These are phyloP conservation scores for Boletus pseudo-olivaceus DNA, from an alignment of 768 basidiomycete species.

Conservation along the genomic window DNA sequence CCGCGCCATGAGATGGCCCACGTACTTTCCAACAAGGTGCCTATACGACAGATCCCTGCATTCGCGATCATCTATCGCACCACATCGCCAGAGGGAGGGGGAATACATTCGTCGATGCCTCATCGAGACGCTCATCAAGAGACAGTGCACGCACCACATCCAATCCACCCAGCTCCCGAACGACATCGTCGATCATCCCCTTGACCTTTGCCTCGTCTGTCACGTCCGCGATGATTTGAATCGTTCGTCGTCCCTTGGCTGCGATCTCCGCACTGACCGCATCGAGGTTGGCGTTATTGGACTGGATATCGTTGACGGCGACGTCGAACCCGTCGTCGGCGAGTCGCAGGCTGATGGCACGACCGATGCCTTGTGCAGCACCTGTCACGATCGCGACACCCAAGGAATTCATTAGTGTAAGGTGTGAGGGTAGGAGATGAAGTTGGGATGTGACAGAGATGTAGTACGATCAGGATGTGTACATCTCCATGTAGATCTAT, in stretches of 20 bases:
- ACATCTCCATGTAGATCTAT: not conserved
- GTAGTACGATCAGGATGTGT: not conserved
- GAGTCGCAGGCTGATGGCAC: constrained; percentile 44
- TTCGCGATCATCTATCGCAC: constrained; percentile 12
- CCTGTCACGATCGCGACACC: constrained; percentile 44
- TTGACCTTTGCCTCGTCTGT: constrained; percentile 4
- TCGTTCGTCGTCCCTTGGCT: not conserved
- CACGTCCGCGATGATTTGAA: not conserved
- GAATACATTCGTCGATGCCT: not conserved
- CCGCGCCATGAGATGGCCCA: not conserved
- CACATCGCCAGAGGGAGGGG: not conserved
- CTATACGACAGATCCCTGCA: constrained; percentile 7
- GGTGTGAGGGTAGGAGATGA: not conserved
- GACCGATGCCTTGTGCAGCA: constrained; percentile 46
- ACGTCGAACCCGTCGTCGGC: constrained; percentile 45
- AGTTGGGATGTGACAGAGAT: not conserved
- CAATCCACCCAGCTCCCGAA: constrained; percentile 7
- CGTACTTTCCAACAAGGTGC: constrained; percentile 7
- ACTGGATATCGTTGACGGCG: constrained; percentile 41
- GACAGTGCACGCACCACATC: constrained; percentile 9
- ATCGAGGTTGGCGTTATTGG: not conserved
- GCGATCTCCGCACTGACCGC: not conserved
- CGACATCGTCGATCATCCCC: constrained; percentile 10
- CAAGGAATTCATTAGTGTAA: not conserved
- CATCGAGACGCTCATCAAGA: no score